These are phyloP conservation scores for Skeletonema menzelii DNA, from an alignment of 108 stramenopile genomes.

Conservation along the genomic window DNA sequence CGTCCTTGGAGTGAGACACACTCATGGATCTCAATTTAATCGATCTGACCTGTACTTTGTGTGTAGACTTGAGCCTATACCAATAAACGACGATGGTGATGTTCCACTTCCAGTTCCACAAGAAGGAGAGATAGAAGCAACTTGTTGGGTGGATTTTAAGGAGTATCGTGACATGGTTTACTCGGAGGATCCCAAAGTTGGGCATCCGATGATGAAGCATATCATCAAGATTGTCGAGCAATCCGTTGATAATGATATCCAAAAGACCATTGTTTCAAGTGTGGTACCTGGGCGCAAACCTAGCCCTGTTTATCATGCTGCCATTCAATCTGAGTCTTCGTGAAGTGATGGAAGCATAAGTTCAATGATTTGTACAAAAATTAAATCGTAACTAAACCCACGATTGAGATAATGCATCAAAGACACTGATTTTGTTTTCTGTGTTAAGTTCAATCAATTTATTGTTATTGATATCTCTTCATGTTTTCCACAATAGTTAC, in stretches of 20 bases:
- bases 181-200: constrained; percentile 34
- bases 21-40: constrained; percentile 73
- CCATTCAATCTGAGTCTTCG: constrained; percentile 13
- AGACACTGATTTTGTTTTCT: no score
- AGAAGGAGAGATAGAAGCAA: constrained; percentile 69
- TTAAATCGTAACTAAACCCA: no score
- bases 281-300: constrained; percentile 75
- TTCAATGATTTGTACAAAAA: neutral
- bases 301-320: constrained; percentile 66
- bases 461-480: neutral
- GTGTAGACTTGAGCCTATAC: constrained; percentile 70
- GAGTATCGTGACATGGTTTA: constrained; percentile 71
- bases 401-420: no score
- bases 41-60: constrained; percentile 80
- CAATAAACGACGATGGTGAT: constrained; percentile 50
- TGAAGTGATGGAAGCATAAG: neutral
- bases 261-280: constrained; percentile 57
- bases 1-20: constrained; percentile 82
- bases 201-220: constrained; percentile 79
- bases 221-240: constrained; percentile 63
- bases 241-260: constrained; percentile 43
- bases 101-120: constrained; percentile 63
- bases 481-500: neutral
- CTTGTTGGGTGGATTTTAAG: constrained; percentile 64
- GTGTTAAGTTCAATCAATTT: neutral